Conservation (phyloP, 352 stramenopile genomes). For the Globisporangium recalcitrans region DNA sequence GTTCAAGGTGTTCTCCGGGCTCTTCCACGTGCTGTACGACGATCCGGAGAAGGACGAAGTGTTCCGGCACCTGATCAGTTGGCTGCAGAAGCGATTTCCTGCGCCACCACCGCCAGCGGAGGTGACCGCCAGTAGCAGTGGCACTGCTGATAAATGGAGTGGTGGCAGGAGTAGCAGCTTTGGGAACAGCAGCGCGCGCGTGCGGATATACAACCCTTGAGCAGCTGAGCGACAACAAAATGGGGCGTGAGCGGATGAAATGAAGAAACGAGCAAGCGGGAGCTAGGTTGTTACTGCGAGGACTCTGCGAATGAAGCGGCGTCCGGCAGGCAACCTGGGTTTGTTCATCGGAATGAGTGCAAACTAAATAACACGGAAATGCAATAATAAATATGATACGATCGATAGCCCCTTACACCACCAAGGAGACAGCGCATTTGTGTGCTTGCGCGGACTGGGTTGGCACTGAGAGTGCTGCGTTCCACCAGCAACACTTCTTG, state of each 20-base stretch:
- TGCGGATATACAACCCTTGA: slow-evolving; percentile 1
- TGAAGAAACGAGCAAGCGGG: background rate
- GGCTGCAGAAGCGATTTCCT: background rate
- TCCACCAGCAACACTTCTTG: no score
- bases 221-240: background rate
- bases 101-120: background rate
- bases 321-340: background rate
- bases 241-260: no score
- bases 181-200: background rate
- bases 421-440: no score
- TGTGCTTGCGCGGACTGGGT: no score
- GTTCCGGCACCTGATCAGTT: background rate
- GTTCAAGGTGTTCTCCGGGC: slow-evolving; percentile 27
- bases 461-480: no score
- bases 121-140: background rate
- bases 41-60: slow-evolving; percentile 22
- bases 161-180: background rate
- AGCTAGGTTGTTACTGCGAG: background rate
- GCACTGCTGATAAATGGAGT: no score
- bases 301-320: background rate
- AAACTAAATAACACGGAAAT: no score
- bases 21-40: slow-evolving; percentile 35
- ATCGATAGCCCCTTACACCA: no score
- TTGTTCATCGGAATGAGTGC: background rate
- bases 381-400: no score